Percentiles rank a stretch among this genome's conserved stretches.
These are phyloP conservation scores for Yamadazyma dendronema DNA, from an alignment of 1,139 yeast species.

Conservation along the genomic window DNA sequence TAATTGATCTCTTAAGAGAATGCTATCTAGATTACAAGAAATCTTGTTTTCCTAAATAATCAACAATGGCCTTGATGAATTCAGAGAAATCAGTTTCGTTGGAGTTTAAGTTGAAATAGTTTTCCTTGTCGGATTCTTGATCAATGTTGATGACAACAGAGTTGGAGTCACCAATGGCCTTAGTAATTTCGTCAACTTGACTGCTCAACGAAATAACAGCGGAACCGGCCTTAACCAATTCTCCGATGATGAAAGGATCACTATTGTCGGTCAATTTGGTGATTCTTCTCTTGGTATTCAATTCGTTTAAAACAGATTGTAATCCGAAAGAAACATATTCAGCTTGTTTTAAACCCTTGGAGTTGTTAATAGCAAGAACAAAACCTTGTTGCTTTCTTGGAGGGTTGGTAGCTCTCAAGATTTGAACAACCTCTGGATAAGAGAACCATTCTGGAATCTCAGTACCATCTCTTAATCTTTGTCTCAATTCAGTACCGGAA, in stretches of 20 bases:
- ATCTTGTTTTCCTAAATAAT: slow-evolving; percentile 75
- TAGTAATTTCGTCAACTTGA: slow-evolving; percentile 37
- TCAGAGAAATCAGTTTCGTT: slow-evolving; percentile 25
- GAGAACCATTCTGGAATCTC: slow-evolving; percentile 97
- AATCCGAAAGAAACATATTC: slow-evolving; percentile 71
- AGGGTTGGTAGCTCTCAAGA: slow-evolving; percentile 89
- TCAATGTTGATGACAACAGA: slow-evolving; percentile 24
- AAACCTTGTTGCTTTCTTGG: slow-evolving; percentile 90
- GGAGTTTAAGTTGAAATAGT: slow-evolving; percentile 13
- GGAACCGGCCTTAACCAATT: slow-evolving; percentile 84
- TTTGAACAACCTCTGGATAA: slow-evolving; percentile 91
- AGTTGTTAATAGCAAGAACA: slow-evolving; percentile 58
- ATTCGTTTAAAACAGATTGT: slow-evolving; percentile 87
- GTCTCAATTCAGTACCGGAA: slow-evolving; percentile 93
- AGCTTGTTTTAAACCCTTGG: slow-evolving; percentile 41
- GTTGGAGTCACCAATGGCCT: slow-evolving; percentile 41
- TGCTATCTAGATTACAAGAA: slow-evolving; percentile 35
- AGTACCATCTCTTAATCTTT: slow-evolving; percentile 80
- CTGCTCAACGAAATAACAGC: slow-evolving; percentile 68
- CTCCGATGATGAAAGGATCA: slow-evolving; percentile 66
- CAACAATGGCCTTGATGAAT: slow-evolving; percentile 69
- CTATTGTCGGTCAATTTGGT: slow-evolving; percentile 58
- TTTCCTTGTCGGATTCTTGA: slow-evolving; percentile 11
- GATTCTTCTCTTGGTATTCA: slow-evolving; percentile 82
- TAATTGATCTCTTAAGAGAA: not conserved